Conservation (phyloP, 345 rosid species). For the Luvunga scandens region DNA sequence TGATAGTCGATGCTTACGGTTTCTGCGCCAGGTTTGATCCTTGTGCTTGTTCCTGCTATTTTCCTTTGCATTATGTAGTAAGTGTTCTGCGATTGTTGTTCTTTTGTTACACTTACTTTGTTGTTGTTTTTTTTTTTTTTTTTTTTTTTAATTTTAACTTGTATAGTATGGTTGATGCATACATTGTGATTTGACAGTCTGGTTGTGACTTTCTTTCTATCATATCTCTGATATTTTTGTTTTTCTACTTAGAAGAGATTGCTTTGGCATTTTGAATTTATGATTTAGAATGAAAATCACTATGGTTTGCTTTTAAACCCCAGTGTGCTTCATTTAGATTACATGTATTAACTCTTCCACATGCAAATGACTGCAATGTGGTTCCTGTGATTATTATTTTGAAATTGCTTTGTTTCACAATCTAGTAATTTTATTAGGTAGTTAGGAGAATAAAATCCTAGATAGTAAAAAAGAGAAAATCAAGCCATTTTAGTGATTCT, state of each 20-base stretch:
- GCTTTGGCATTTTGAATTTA: background rate
- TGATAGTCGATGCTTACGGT: slow-evolving; percentile 77
- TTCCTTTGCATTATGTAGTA: background rate
- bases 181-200: background rate
- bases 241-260: background rate
- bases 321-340: background rate
- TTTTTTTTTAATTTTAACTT: background rate
- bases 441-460: background rate
- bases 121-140: background rate
- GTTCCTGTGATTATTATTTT: background rate
- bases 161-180: background rate
- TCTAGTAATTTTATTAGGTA: background rate
- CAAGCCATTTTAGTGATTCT: background rate
- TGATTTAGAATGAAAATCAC: slow-evolving; percentile 3
- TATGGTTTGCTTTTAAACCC: background rate
- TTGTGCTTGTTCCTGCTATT: background rate
- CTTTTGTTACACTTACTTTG: background rate
- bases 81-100: background rate
- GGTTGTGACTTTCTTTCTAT: slow-evolving; percentile 5
- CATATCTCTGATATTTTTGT: background rate
- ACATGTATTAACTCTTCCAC: background rate
- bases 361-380: background rate
- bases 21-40: slow-evolving; percentile 72
- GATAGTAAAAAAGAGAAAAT: background rate
- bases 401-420: background rate